Evolutionary conservation across 805 yeast genomes (phyloP).

Genomic region (Hanseniaspora occidentalis): DNA sequence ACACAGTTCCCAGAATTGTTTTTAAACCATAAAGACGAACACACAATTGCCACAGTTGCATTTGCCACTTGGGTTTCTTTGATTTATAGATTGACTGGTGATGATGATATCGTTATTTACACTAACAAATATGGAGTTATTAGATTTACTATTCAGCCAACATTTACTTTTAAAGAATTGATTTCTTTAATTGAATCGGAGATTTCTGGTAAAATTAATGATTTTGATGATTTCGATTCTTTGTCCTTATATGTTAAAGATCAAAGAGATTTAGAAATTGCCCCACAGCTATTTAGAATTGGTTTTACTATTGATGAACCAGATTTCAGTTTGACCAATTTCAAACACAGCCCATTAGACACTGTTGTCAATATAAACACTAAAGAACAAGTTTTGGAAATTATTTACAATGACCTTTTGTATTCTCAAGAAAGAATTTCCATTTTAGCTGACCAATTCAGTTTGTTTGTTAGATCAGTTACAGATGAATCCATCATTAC

Average conservation of each 20-base stretch:
- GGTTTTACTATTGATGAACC: conserved; percentile 32
- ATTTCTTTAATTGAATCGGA: conserved; percentile 30
- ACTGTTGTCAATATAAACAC: conserved; percentile 28
- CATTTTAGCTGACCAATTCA: conserved; percentile 61
- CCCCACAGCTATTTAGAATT: conserved; percentile 49
- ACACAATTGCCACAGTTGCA: conserved; percentile 10
- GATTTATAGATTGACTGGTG: conserved; percentile 76
- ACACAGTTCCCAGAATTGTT: conserved; percentile 21
- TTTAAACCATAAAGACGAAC: conserved; percentile 16
- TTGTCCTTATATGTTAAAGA: conserved; percentile 40
- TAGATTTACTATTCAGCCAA: conserved; percentile 47
- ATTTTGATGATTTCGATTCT: conserved; percentile 35
- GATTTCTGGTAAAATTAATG: conserved; percentile 17
- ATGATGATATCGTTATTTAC: conserved; percentile 81
- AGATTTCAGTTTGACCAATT: conserved; percentile 22
- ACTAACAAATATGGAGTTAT: conserved; percentile 35
- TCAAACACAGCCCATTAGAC: conserved; percentile 30
- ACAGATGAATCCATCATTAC: conserved; percentile 36
- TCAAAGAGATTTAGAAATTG: conserved; percentile 36
- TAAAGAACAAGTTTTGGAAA: conserved; percentile 10
- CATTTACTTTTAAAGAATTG: conserved; percentile 41
- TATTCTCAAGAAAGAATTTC: conserved; percentile 59
- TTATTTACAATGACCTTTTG: conserved; percentile 58
- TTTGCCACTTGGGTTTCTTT: conserved; percentile 42
- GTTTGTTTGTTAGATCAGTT: conserved; percentile 34